Evolutionary conservation across 768 basidiomycete genomes (phyloP), one percentile per base, ranked within the genome.

Genomic region (Bullera alba): DNA sequence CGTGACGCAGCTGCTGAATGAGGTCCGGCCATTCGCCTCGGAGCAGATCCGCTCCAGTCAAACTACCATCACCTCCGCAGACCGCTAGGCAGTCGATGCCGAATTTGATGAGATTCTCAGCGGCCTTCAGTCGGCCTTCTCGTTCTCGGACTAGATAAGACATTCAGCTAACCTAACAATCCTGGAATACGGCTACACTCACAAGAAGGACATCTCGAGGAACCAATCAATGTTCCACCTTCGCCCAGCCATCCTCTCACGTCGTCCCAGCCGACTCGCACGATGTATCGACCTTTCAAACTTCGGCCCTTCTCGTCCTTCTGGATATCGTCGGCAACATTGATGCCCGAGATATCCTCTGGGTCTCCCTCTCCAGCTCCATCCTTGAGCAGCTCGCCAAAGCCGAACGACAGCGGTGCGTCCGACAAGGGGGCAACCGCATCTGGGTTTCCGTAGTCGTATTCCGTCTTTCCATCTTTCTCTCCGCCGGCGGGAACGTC

Each of bases 241-340:
- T 95, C 81, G 26, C 85, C 80, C 59, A 93, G 84, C 90, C 91
- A 97, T 12, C 88, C 89, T 41, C 89, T 78, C 27, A 97, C 93
- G 71, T 99, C 95, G 69, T 99, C 95, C 85, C 92, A 97, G 8
- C 95, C 95, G 2, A 93, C 93, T 48, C 88, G 79, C 19, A 97
- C 85, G 60, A 97, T 95, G 73, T 95, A 89, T 42, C 85, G 78
- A 1, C 89, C 90, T 67, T 87, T 91, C 64, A 99, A 79, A 2
- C 83, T 83, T 55, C 57, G 61, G 14, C 67, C 65, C 26, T 57
- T 60, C 25, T 63, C 51, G 30, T 65, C 62, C 46, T 83, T 79
- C 21, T 84, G 84, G 16, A 77, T 58, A 23, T 55, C 54, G 14
- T 55, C 26, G 4, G 42, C 58, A 2, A 57, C 36, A 26, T 28